A percentile compares a stretch with the other conserved stretches of the same genome.
Evolutionary conservation across 1,284 basidiomycete genomes (phyloP).

Genomic region (Cryptococcus amylolentus): DNA sequence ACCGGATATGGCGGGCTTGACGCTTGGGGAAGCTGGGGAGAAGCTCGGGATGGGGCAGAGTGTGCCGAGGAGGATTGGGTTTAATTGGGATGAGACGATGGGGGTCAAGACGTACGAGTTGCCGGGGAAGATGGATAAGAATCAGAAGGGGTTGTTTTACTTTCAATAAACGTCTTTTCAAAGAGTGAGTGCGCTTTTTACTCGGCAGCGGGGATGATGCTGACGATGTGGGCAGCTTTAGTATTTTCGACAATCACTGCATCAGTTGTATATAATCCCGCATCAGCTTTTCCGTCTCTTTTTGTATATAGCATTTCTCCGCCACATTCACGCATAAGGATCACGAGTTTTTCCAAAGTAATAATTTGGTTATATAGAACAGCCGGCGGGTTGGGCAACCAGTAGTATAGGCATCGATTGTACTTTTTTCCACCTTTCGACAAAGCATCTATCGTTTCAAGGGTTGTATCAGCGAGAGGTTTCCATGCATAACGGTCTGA

Average conservation of each 20-base stretch:
- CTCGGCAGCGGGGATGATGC: neutral
- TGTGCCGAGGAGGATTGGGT: constrained; percentile 22
- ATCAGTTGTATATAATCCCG: neutral
- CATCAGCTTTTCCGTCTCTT: neutral
- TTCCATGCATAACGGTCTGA: neutral
- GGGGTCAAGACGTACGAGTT: constrained; percentile 41
- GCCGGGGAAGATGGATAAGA: constrained; percentile 36
- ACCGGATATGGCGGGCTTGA: constrained; percentile 9
- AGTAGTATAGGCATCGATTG: too few species aligned
- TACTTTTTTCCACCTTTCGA: too few species aligned
- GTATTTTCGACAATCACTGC: neutral
- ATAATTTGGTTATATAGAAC: too few species aligned
- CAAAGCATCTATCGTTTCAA: too few species aligned
- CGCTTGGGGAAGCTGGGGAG: neutral
- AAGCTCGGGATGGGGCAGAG: constrained; percentile 10
- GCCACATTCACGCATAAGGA: neutral
- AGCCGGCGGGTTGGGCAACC: too few species aligned
- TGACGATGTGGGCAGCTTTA: neutral
- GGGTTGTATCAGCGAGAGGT: neutral
- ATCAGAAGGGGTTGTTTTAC: constrained; percentile 44
- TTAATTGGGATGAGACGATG: constrained; percentile 38
- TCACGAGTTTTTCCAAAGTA: too few species aligned
- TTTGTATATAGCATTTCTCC: neutral
- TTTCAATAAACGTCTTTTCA: constrained; percentile 18
- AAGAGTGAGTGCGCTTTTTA: neutral